These are phyloP conservation scores for Acanthamoeba culbertsoni DNA, from an alignment of 208 protist genomes.

Conservation along the genomic window DNA sequence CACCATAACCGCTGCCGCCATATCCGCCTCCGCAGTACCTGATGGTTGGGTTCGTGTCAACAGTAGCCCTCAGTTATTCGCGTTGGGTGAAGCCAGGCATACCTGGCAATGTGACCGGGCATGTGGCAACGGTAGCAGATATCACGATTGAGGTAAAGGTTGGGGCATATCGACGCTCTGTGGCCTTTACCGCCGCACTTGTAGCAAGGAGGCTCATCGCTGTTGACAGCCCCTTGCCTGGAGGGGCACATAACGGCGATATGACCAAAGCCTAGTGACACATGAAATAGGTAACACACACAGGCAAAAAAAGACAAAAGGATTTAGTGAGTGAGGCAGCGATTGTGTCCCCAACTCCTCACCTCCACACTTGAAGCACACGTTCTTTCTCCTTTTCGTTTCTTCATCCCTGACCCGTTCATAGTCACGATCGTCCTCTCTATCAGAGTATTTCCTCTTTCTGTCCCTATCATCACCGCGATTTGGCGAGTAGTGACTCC, in stretches of 20 bases:
- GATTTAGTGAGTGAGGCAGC: background rate
- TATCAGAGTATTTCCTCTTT: conserved; percentile 58
- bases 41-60: too few relatives aligned
- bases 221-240: conserved; percentile 16
- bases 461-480: background rate
- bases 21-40: too few relatives aligned
- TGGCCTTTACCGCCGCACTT: conserved; percentile 59
- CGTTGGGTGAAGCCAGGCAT: background rate
- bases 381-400: conserved; percentile 53
- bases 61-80: too few relatives aligned
- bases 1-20: background rate
- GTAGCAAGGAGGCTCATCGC: conserved; percentile 58
- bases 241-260: conserved; percentile 53
- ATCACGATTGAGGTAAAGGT: conserved; percentile 48
- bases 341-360: background rate
- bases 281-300: background rate
- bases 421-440: conserved; percentile 42
- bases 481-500: background rate
- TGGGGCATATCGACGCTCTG: conserved; percentile 20
- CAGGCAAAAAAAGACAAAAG: background rate
- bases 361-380: conserved; percentile 61
- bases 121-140: conserved; percentile 53
- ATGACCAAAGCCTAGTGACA: conserved; percentile 50
- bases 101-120: conserved; percentile 50
- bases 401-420: conserved; percentile 46